These are phyloP conservation scores for Claviceps citrina DNA, from an alignment of 2,329 filamentous ascomycete genomes.

Conservation along the genomic window DNA sequence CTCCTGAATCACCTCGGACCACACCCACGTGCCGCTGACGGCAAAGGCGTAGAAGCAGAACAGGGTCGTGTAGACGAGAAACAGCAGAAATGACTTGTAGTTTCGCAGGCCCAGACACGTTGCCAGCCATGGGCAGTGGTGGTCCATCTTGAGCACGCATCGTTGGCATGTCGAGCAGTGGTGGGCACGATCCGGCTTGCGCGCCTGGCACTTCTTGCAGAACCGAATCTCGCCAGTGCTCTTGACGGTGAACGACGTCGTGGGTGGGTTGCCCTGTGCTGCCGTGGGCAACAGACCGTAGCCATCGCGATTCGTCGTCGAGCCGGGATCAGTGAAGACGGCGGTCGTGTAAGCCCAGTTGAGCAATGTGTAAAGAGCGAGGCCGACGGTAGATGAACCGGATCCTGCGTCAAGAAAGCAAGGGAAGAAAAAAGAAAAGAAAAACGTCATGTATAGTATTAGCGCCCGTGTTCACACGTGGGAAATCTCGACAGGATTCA, in stretches of 20 bases:
- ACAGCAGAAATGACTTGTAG: slow-evolving; percentile 89
- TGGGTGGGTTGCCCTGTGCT: slow-evolving; percentile 27
- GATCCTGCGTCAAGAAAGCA: slow-evolving; percentile 25
- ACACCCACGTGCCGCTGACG: slow-evolving; percentile 70
- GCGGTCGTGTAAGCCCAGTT: slow-evolving; percentile 85
- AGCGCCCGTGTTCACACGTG: background rate
- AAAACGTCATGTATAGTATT: background rate
- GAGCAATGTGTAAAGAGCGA: slow-evolving; percentile 60
- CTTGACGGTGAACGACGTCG: slow-evolving; percentile 80
- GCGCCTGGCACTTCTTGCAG: slow-evolving; percentile 93
- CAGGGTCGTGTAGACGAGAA: slow-evolving; percentile 73
- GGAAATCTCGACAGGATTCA: no score
- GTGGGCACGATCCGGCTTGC: slow-evolving; percentile 89
- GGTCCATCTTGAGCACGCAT: slow-evolving; percentile 98
- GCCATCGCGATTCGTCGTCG: slow-evolving; percentile 46
- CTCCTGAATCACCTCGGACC: slow-evolving; percentile 59
- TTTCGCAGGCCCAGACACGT: slow-evolving; percentile 89
- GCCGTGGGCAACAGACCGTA: slow-evolving; percentile 67
- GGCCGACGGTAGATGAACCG: slow-evolving; percentile 44
- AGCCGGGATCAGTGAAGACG: slow-evolving; percentile 82
- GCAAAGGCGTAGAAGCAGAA: slow-evolving; percentile 73
- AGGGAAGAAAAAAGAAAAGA: background rate
- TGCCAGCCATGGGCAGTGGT: slow-evolving; percentile 96
- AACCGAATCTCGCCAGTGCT: slow-evolving; percentile 73
- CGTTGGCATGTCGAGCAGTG: slow-evolving; percentile 90